Evolutionary conservation across 2,329 filamentous ascomycete species (phyloP).

Genomic region (Aspergillus thermomutatus): DNA sequence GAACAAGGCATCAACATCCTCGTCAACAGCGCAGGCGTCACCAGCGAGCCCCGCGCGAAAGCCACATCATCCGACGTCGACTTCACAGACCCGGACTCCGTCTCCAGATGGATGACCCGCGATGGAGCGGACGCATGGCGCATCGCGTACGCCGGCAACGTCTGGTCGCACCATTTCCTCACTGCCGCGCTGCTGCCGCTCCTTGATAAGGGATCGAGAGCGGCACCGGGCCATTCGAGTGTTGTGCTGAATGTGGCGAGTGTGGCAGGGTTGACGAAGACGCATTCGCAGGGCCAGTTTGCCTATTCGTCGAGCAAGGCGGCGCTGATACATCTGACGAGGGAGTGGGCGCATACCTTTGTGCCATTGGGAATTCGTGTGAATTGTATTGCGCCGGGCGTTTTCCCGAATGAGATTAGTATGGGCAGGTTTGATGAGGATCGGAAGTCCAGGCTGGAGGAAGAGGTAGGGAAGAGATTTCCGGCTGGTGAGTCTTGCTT

Average conservation of each 20-base stretch:
- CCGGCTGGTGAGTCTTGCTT: constrained; percentile 40
- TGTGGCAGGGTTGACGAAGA: constrained; percentile 52
- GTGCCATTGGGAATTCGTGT: constrained; percentile 55
- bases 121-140: constrained; percentile 41
- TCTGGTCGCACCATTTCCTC: constrained; percentile 51
- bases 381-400: constrained; percentile 56
- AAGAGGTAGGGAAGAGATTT: constrained; percentile 49
- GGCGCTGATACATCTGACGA: constrained; percentile 51
- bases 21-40: constrained; percentile 41
- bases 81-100: constrained; percentile 10
- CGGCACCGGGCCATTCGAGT: constrained; percentile 48
- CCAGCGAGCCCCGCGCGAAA: constrained; percentile 50
- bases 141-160: constrained; percentile 52
- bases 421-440: constrained; percentile 49
- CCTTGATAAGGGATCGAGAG: constrained; percentile 47
- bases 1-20: constrained; percentile 51
- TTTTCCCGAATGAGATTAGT: constrained; percentile 60
- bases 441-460: constrained; percentile 54
- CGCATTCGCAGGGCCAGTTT: constrained; percentile 49
- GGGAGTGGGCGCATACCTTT: constrained; percentile 54
- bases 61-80: constrained; percentile 14
- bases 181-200: constrained; percentile 54
- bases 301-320: constrained; percentile 52
- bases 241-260: constrained; percentile 54
- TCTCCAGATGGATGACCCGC: constrained; percentile 13